Conservation (phyloP, 805 yeast genomes). For the Blastobotrys chiropterorum region DNA sequence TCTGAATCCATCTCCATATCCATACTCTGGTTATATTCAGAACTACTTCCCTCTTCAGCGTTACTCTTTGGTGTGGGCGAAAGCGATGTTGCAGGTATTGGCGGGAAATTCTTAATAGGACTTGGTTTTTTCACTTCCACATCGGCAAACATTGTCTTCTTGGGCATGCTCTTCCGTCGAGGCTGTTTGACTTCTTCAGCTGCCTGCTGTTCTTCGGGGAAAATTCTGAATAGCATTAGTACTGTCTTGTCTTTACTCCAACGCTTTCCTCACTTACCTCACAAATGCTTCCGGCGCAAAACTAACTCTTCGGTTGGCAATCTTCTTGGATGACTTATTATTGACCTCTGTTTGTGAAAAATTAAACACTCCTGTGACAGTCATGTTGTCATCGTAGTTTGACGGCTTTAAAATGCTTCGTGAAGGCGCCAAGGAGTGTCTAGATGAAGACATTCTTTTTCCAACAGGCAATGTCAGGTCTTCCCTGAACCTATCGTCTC, state of each 20-base stretch:
- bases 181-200: not conserved
- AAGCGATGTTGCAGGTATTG: not conserved
- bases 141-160: not conserved
- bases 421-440: slow-evolving; percentile 35
- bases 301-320: slow-evolving; percentile 52
- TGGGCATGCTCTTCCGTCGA: not conserved
- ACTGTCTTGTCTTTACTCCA: not conserved
- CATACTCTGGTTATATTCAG: not conserved
- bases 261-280: not conserved
- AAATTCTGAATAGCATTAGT: not conserved
- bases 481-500: not conserved
- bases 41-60: not conserved
- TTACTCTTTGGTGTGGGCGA: slow-evolving; percentile 1
- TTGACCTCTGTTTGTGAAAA: slow-evolving; percentile 13
- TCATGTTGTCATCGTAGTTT: slow-evolving; percentile 26
- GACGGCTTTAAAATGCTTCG: slow-evolving; percentile 36
- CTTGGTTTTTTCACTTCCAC: not conserved
- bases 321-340: slow-evolving; percentile 8
- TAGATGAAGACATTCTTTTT: slow-evolving; percentile 2
- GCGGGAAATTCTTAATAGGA: not conserved
- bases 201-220: not conserved
- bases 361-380: slow-evolving; percentile 35
- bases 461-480: slow-evolving; percentile 1
- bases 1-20: not conserved
- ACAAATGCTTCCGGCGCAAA: slow-evolving; percentile 54